A percentile compares a stretch with the other conserved stretches of the same genome.
Conservation (phyloP, 2,329 filamentous ascomycete genomes). For the Diplodia intermedia region DNA sequence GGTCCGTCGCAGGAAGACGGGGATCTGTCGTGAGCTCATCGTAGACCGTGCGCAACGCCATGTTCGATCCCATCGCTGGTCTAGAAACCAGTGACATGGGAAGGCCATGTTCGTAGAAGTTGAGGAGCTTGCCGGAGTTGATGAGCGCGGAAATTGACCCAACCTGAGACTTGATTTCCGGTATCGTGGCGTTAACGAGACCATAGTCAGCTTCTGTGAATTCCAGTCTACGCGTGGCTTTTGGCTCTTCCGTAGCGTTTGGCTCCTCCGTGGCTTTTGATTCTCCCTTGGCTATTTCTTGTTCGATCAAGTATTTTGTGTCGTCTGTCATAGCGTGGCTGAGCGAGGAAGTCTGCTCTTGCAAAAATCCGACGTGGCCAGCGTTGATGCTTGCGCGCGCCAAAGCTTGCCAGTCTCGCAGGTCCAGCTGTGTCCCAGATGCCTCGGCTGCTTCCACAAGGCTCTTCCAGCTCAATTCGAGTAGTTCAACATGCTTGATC, state of each 20-base stretch:
- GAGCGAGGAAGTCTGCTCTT: slow-evolving; percentile 39
- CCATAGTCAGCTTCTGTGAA: slow-evolving; percentile 33
- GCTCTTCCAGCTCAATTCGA: slow-evolving; percentile 43
- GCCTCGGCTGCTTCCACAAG: slow-evolving; percentile 39
- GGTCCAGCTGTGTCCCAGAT: slow-evolving; percentile 37
- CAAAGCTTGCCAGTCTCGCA: slow-evolving; percentile 45
- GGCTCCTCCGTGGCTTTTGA: too few relatives aligned
- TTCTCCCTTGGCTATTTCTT: neutral
- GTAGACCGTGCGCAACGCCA: slow-evolving; percentile 50
- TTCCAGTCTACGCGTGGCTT: neutral
- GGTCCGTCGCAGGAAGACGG: slow-evolving; percentile 34
- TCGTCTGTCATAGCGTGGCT: slow-evolving; percentile 39
- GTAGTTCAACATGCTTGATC: slow-evolving; percentile 37
- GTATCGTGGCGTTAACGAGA: slow-evolving; percentile 36
- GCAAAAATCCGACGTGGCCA: slow-evolving; percentile 38
- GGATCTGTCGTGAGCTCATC: slow-evolving; percentile 54
- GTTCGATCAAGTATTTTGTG: slow-evolving; percentile 19
- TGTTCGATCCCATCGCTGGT: slow-evolving; percentile 37
- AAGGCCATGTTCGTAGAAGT: slow-evolving; percentile 46
- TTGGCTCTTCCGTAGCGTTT: too few relatives aligned
- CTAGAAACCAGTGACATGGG: slow-evolving; percentile 47
- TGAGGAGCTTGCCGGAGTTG: slow-evolving; percentile 2
- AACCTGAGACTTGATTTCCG: slow-evolving; percentile 39
- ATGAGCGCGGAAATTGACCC: slow-evolving; percentile 39
- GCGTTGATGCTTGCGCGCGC: slow-evolving; percentile 43